Conservation (phyloP, 1,284 basidiomycete species). For the Microbotryum intermedium region DNA sequence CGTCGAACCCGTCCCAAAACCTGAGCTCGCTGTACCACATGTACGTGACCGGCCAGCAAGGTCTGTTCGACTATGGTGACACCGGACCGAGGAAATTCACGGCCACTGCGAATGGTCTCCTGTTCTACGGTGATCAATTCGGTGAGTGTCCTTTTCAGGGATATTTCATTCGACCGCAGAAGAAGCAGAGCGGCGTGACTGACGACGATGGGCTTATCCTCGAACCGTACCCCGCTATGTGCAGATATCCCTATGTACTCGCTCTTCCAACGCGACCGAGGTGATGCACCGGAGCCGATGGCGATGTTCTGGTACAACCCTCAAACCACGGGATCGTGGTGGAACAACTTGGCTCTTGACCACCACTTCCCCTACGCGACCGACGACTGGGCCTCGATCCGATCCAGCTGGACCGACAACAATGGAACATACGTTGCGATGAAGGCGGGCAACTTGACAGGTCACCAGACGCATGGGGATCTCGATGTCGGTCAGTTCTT, state of each 20-base stretch:
- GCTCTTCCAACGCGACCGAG: slow-evolving; percentile 86
- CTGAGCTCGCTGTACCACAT: slow-evolving; percentile 84
- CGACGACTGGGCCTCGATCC: slow-evolving; percentile 82
- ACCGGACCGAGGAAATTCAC: slow-evolving; percentile 92
- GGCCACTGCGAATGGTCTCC: slow-evolving; percentile 61
- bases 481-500: slow-evolving; percentile 28
- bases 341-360: slow-evolving; percentile 77
- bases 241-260: slow-evolving; percentile 54
- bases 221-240: slow-evolving; percentile 20
- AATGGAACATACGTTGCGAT: slow-evolving; percentile 75
- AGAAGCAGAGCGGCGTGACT: neutral
- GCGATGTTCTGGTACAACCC: slow-evolving; percentile 98
- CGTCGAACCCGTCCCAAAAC: slow-evolving; percentile 59
- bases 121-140: slow-evolving; percentile 62
- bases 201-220: slow-evolving; percentile 31
- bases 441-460: slow-evolving; percentile 68
- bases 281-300: slow-evolving; percentile 77
- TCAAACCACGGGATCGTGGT: slow-evolving; percentile 73
- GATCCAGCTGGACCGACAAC: slow-evolving; percentile 83
- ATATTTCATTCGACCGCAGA: neutral
- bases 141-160: slow-evolving; percentile 30
- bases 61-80: slow-evolving; percentile 86
- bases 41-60: slow-evolving; percentile 73
- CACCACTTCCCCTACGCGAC: slow-evolving; percentile 60
- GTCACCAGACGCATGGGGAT: slow-evolving; percentile 38